Conservation (phyloP, 148 eudicot genomes). For the Rhododendron molle region DNA sequence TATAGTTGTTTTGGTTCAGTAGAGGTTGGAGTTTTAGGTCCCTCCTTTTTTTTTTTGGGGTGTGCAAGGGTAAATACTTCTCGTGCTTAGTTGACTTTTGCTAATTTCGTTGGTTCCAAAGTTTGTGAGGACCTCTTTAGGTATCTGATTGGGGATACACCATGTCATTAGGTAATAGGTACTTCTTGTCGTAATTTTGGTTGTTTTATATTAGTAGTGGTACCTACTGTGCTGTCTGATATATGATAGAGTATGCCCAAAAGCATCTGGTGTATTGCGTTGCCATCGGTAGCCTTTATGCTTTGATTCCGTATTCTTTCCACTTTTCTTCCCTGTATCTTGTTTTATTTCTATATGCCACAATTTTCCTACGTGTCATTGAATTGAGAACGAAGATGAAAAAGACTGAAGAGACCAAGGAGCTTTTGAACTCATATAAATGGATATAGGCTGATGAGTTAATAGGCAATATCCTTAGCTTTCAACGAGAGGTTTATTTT, state of each 20-base stretch:
- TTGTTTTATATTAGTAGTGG: not conserved
- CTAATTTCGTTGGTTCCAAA: not conserved
- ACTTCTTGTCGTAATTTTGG: not conserved
- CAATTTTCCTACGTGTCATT: not conserved
- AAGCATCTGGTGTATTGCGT: not conserved
- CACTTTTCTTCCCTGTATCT: not conserved
- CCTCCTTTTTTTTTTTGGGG: not conserved
- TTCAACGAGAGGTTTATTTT: not conserved
- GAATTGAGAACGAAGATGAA: not conserved
- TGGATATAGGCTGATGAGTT: not conserved
- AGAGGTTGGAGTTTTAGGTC: not conserved
- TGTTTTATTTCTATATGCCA: not conserved
- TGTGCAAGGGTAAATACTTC: no score
- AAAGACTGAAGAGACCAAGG: not conserved
- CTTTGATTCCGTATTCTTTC: not conserved
- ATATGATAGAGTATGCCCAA: not conserved
- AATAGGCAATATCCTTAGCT: not conserved
- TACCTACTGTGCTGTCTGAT: not conserved
- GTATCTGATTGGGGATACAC: not conserved
- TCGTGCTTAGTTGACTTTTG: no score
- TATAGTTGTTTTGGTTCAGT: not conserved
- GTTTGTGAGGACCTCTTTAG: not conserved
- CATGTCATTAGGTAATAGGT: not conserved
- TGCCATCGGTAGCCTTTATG: not conserved
- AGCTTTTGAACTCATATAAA: not conserved